These are phyloP conservation scores for Mallotus repandus DNA, from an alignment of 441 rosid genomes.

Conservation along the genomic window DNA sequence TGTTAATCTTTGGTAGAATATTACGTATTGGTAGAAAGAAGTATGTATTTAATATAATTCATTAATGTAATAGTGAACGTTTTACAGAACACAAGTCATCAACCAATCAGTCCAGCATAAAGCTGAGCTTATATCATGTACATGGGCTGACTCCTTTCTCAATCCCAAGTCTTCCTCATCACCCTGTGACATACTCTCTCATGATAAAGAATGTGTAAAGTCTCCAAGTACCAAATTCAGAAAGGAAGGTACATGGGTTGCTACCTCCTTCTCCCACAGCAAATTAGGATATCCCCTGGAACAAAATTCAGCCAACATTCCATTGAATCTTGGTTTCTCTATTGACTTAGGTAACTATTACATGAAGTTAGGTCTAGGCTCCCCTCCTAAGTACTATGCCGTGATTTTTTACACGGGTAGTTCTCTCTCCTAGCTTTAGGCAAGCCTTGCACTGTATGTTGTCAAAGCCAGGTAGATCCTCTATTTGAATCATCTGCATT, in stretches of 20 bases:
- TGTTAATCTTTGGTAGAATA: too few species aligned
- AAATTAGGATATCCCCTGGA: constrained; percentile 2
- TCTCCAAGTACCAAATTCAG: constrained; percentile 13
- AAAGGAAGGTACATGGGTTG: not conserved
- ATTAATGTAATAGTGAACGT: not conserved
- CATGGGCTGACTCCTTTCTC: constrained; percentile 19
- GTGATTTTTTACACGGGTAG: constrained; percentile 50
- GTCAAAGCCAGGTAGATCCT: constrained; percentile 44
- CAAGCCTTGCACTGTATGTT: constrained; percentile 35
- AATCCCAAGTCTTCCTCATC: constrained; percentile 14
- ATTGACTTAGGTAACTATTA: constrained; percentile 41
- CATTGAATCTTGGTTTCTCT: constrained; percentile 27
- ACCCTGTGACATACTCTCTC: constrained; percentile 23
- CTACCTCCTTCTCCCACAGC: not conserved
- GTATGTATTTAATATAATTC: not conserved
- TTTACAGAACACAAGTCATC: constrained; percentile 21
- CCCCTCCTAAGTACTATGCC: constrained; percentile 39
- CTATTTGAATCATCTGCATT: constrained; percentile 39
- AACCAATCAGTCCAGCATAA: constrained; percentile 9
- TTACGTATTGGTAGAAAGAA: not conserved
- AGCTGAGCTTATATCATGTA: constrained; percentile 27
- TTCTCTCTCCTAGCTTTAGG: constrained; percentile 50
- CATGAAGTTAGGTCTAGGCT: constrained; percentile 41
- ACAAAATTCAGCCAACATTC: constrained; percentile 19
- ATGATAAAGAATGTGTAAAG: constrained; percentile 22